phyloP scores from a whole-genome alignment of 345 rosid species.

The Salix dunnii region DNA sequence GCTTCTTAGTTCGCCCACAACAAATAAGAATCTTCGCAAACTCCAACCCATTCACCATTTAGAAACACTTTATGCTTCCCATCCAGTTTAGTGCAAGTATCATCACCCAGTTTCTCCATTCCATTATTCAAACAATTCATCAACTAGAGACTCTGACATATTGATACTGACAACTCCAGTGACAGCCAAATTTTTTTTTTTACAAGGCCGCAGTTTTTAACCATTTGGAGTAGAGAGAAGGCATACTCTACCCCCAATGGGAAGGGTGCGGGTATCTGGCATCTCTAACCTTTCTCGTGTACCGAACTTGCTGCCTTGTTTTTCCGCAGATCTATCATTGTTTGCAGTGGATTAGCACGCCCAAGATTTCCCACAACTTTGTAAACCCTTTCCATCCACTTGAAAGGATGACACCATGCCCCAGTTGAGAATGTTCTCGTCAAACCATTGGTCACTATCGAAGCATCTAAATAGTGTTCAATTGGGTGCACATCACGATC shows the following conservation, averaged over 20 bases:
- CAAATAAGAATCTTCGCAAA: slow-evolving; percentile 50
- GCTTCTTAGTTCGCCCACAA: slow-evolving; percentile 55
- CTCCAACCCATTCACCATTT: slow-evolving; percentile 91
- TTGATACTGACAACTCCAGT: slow-evolving; percentile 75
- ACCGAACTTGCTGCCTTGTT: slow-evolving; percentile 73
- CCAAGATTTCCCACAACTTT: slow-evolving; percentile 88
- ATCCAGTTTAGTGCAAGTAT: slow-evolving; percentile 41
- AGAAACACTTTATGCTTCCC: slow-evolving; percentile 61
- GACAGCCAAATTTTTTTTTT: slow-evolving; percentile 68
- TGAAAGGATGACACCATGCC: slow-evolving; percentile 88
- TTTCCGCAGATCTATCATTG: slow-evolving; percentile 75
- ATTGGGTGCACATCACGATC: too few species aligned
- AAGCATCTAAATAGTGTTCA: too few species aligned
- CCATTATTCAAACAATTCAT: slow-evolving; percentile 49
- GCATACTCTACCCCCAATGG: slow-evolving; percentile 96
- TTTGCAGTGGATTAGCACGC: slow-evolving; percentile 82
- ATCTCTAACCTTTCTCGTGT: slow-evolving; percentile 94
- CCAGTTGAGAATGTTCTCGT: slow-evolving; percentile 95
- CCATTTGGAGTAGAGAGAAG: slow-evolving; percentile 96
- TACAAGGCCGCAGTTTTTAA: slow-evolving; percentile 98
- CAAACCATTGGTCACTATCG: slow-evolving; percentile 81
- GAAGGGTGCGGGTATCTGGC: slow-evolving; percentile 98
- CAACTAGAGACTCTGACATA: slow-evolving; percentile 42
- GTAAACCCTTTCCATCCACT: slow-evolving; percentile 75
- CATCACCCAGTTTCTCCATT: slow-evolving; percentile 61